phyloP scores from a whole-genome alignment of 768 basidiomycete species.

The Suillus cothurnatus region DNA sequence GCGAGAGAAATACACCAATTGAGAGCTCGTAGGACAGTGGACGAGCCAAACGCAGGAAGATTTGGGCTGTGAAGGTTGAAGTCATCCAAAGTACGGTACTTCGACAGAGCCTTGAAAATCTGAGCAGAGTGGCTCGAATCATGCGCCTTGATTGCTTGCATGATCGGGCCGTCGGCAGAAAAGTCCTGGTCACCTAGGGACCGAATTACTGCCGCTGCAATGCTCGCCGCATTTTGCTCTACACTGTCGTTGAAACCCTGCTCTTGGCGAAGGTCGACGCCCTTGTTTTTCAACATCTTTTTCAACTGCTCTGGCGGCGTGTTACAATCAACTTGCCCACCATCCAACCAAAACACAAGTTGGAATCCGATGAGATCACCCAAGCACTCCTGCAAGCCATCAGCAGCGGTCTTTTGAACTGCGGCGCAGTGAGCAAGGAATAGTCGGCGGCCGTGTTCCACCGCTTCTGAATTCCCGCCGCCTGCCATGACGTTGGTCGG shows the following conservation, averaged over 20 bases:
- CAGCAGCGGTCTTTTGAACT: conserved; percentile 45
- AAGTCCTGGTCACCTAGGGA: conserved; percentile 71
- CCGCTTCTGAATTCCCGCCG: conserved; percentile 29
- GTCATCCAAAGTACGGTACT: conserved; percentile 49
- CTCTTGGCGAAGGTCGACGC: conserved; percentile 31
- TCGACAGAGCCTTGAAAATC: conserved; percentile 53
- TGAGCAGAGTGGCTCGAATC: conserved; percentile 38
- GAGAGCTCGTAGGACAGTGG: conserved; percentile 54
- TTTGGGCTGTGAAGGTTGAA: conserved; percentile 65
- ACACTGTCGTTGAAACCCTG: conserved; percentile 40
- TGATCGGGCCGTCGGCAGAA: conserved; percentile 51
- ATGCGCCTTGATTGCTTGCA: conserved; percentile 41
- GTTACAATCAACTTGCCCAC: conserved; percentile 21
- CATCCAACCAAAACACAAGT: conserved; percentile 50
- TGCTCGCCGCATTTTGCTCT: conserved; percentile 50
- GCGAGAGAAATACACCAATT: conserved; percentile 56
- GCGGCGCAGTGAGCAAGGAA: conserved; percentile 68
- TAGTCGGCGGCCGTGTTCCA: conserved; percentile 41
- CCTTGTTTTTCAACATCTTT: conserved; percentile 36
- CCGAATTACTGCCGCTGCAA: conserved; percentile 60
- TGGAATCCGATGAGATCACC: conserved; percentile 69
- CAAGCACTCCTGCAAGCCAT: conserved; percentile 66
- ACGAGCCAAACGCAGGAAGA: conserved; percentile 57
- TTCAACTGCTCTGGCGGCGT: conserved; percentile 34
- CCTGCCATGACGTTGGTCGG: conserved; percentile 62